phyloP scores from a whole-genome alignment of 2,329 filamentous ascomycete species.

The Monosporascus sp. region DNA sequence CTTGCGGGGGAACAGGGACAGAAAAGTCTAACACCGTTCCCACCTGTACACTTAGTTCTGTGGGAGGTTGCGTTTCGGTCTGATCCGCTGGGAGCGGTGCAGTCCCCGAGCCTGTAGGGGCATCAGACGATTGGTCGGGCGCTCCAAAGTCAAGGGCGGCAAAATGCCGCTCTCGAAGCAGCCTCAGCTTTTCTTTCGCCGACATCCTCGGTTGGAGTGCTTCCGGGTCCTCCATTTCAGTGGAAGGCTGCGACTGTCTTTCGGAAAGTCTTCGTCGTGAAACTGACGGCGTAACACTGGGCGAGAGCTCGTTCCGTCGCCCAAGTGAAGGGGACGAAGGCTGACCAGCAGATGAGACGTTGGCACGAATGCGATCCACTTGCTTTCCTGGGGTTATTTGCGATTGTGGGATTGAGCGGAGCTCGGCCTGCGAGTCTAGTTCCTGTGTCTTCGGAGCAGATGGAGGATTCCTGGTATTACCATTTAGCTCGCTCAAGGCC shows the following conservation, averaged over 20 bases:
- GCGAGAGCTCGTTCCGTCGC: background rate
- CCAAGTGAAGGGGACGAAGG: no score
- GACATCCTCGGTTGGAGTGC: constrained; percentile 10
- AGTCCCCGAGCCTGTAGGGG: background rate
- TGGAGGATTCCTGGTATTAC: constrained; percentile 20
- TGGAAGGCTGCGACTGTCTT: constrained; percentile 2
- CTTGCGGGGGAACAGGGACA: constrained; percentile 5
- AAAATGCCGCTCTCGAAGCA: constrained; percentile 17
- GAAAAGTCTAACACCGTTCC: background rate
- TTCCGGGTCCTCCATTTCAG: constrained; percentile 17
- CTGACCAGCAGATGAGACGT: background rate
- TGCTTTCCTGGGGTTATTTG: background rate
- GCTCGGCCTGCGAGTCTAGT: constrained; percentile 2
- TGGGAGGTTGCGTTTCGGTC: background rate
- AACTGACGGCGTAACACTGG: background rate
- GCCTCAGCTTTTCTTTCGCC: constrained; percentile 20
- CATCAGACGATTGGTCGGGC: background rate
- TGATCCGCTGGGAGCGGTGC: background rate
- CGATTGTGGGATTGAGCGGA: background rate
- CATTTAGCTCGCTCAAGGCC: constrained; percentile 20
- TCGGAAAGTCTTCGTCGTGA: background rate
- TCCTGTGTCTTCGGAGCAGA: constrained; percentile 8
- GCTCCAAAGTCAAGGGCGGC: background rate
- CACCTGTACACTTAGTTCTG: background rate
- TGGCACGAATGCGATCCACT: background rate